phyloP scores from a whole-genome alignment of 768 basidiomycete genomes.

The Omphalotus guepiniiformis region DNA sequence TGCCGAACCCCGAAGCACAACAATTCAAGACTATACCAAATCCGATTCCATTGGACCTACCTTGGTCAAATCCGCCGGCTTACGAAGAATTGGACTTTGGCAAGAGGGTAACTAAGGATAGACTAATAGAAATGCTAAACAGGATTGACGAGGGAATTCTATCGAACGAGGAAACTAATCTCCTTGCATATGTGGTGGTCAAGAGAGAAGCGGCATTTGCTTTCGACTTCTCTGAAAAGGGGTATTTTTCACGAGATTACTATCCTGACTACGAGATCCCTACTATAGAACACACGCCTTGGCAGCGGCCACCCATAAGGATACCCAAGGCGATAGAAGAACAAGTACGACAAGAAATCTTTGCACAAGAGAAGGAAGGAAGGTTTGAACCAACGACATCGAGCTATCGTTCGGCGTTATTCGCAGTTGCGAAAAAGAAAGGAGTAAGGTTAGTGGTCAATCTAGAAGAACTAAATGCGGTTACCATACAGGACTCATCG shows the following conservation, averaged over 20 bases:
- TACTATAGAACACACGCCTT: conserved; percentile 28
- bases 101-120: conserved; percentile 7
- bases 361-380: conserved; percentile 8
- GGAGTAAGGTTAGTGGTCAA: neutral
- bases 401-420: neutral
- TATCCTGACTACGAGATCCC: conserved; percentile 29
- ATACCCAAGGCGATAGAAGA: conserved; percentile 21
- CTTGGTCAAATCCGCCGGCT: conserved; percentile 10
- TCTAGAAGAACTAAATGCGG: neutral
- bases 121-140: conserved; percentile 13
- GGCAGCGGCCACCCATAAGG: conserved; percentile 23
- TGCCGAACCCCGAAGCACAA: conserved; percentile 18
- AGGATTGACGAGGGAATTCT: conserved; percentile 12
- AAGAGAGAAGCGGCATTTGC: conserved; percentile 17
- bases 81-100: conserved; percentile 4
- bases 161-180: conserved; percentile 7
- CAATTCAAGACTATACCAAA: conserved; percentile 11
- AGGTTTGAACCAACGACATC: neutral
- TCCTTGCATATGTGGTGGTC: conserved; percentile 11
- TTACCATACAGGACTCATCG: neutral
- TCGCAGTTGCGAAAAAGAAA: neutral
- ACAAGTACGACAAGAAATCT: conserved; percentile 19
- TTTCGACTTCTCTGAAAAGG: conserved; percentile 21
- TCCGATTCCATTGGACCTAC: conserved; percentile 1
- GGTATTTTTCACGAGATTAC: conserved; percentile 25